Evolutionary conservation across 768 basidiomycete species (phyloP).

Genomic region (Xanthoconium purpureum): DNA sequence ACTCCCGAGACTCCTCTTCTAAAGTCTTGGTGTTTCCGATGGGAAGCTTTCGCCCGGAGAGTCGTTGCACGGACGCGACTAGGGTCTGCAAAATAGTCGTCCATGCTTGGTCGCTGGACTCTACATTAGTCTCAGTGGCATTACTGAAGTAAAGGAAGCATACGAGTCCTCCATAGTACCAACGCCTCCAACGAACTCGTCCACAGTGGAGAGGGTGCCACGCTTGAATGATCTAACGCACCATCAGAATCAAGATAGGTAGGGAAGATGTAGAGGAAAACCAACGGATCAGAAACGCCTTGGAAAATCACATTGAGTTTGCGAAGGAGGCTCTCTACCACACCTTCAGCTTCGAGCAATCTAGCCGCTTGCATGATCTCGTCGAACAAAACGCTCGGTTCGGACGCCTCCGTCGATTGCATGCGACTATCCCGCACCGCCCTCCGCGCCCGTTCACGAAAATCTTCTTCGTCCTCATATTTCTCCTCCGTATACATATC

Average conservation of each 20-base stretch:
- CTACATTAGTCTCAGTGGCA: conserved; percentile 12
- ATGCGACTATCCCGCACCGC: conserved; percentile 28
- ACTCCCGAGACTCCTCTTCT: conserved; percentile 57
- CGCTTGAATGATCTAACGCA: conserved; percentile 56
- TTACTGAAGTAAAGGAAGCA: conserved; percentile 19
- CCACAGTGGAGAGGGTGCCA: conserved; percentile 55
- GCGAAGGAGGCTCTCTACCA: conserved; percentile 57
- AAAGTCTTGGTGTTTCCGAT: conserved; percentile 43
- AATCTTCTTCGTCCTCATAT: conserved; percentile 85
- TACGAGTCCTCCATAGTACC: conserved; percentile 62
- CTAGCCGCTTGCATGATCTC: conserved; percentile 60
- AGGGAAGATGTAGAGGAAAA: conserved; percentile 4
- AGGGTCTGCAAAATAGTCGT: conserved; percentile 57
- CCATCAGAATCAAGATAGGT: conserved; percentile 1
- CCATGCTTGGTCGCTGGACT: conserved; percentile 63
- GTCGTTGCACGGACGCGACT: conserved; percentile 55
- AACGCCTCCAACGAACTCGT: conserved; percentile 64
- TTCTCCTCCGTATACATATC: conserved; percentile 85
- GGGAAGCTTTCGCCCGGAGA: conserved; percentile 64
- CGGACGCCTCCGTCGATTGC: conserved; percentile 34
- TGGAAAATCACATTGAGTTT: conserved; percentile 56
- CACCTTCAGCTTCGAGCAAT: conserved; percentile 30
- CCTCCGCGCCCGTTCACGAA: conserved; percentile 60
- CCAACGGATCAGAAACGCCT: conserved; percentile 59
- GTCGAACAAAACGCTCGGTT: conserved; percentile 53